Evolutionary conservation across 495 filamentous ascomycete species (phyloP), one percentile per base, ranked within the genome.

Genomic region (Rostrohypoxylon terebratum): DNA sequence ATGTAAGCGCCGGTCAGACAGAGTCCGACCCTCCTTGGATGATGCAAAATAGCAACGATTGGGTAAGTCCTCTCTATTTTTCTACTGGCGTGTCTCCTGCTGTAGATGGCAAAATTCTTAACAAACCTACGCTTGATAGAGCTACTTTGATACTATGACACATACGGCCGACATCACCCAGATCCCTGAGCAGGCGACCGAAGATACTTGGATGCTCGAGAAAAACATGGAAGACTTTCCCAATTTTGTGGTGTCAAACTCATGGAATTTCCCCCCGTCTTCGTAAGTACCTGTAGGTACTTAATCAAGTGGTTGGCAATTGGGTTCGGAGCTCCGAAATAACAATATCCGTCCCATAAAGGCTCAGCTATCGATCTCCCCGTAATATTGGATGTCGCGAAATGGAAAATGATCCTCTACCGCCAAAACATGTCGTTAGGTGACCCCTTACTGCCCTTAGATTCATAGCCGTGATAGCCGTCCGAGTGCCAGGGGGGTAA

Each of bases 111-210:
- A 28, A 55, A 33, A 54, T 57, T 44, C 59, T 78, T 78, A 61
- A 78, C 42, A 25, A 42, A 62, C 21, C 48, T n/a, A 50, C 50
- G 33, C 47, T 47, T 42, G 67, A 57, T 59, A 78, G 76, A 68
- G 44, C 54, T 75, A 75, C 68, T 74, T 78, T 28, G 76, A 77
- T 47, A 57, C 76, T 45, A 67, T 75, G 58, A 59, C 74, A 33
- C 66, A 53, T 48, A 65, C 63, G n/a, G 60, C 45, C 44, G 69
- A 74, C 14, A 9, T 6, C 3, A 53, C 63, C 9, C 23, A 69
- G 44, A 59, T 67, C 42, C 28, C 59, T 4, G 20, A 40, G 20
- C 69, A 71, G 38, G 42, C 66, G 33, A 33, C 63, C 31, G 66
- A 68, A 51, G 68, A 74, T 18, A 25, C 45, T 51, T 66, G 66